phyloP scores from a whole-genome alignment of 306 rosid species.

The Calophaca sinica region DNA sequence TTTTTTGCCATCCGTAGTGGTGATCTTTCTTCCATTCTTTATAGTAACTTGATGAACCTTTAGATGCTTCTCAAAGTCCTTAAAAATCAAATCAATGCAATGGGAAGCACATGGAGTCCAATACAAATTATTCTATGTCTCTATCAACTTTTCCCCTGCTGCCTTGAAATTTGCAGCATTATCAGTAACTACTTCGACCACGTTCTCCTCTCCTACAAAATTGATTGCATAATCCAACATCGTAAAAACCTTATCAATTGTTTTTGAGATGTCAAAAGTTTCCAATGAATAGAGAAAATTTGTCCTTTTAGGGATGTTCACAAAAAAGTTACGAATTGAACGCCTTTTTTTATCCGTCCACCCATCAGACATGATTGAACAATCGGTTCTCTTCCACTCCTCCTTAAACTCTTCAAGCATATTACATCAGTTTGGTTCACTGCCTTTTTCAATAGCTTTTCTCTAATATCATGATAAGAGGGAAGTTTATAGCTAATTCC shows the following conservation, averaged over 20 bases:
- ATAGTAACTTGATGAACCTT: too few species aligned
- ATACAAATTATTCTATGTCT: too few species aligned
- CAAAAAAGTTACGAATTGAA: neutral
- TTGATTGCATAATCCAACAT: neutral
- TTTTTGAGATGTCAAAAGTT: slow-evolving; percentile 2
- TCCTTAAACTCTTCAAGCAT: too few species aligned
- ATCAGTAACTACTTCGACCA: neutral
- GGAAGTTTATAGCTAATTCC: neutral
- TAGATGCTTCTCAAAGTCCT: too few species aligned
- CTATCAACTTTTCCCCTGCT: neutral
- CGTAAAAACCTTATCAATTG: neutral
- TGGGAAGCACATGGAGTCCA: too few species aligned
- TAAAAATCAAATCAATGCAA: too few species aligned
- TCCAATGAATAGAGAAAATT: neutral
- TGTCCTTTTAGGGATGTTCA: neutral
- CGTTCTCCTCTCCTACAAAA: neutral
- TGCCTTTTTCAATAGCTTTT: neutral
- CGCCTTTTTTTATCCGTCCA: neutral
- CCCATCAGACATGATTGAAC: neutral
- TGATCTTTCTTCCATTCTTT: too few species aligned
- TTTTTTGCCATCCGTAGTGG: too few species aligned
- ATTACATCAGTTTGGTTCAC: neutral
- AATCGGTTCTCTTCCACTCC: neutral
- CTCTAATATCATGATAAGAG: neutral
- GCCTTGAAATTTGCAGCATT: neutral